Base-by-base conservation (phyloP, 2,329 filamentous ascomycete species). In the Balansia obtecta region DNA sequence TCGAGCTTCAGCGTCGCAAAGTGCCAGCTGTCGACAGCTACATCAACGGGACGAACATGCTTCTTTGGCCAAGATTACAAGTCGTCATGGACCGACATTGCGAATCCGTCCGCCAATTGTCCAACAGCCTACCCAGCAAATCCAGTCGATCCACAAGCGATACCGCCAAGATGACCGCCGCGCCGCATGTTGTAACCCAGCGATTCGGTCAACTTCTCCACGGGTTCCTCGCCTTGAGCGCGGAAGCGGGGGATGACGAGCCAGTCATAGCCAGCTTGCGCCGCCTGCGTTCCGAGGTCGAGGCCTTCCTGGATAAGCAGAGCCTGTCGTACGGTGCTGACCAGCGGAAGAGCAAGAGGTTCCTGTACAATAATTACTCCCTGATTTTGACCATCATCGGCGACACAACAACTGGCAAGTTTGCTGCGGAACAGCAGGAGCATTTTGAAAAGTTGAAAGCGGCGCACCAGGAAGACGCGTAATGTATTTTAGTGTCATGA, bases 281-380 rank as follows among this genome's bases (percentile, higher is more conserved):
- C 12, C 79, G 93, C 27, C 68, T 98, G 60, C 75, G 88, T 32
- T 77, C 75, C 51, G 93, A 97, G 63, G 85, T 91, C 41, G 89
- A 97, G 65, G 78, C 79, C 0, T 93, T 96, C 57, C 67, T 98
- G 53, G 79, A 79, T 6, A 88, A 86, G 62, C 73, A 90, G 52
- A 86, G 86, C 61, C 85, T 88, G 57, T 73, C 74, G 0, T 87
- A 90, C 54, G 82, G 79, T 18, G 69, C 75, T 1, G 91, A 95
- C 60, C 76, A 79, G 55, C 80, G 88, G 62, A 94, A 94, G 69
- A 76, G 85, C 57, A 85, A 91, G 57, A 75, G 93, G 43, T 97
- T 97, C 63, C 67, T 98, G 60, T 93, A 86, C 63, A 98, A 97
- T 64, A 98, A 98, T 65, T 97, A 95, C 67, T 94, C 88, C 49